Evolutionary conservation across 768 basidiomycete species (phyloP).

Genomic region (Porpolomopsis calyptriformis): DNA sequence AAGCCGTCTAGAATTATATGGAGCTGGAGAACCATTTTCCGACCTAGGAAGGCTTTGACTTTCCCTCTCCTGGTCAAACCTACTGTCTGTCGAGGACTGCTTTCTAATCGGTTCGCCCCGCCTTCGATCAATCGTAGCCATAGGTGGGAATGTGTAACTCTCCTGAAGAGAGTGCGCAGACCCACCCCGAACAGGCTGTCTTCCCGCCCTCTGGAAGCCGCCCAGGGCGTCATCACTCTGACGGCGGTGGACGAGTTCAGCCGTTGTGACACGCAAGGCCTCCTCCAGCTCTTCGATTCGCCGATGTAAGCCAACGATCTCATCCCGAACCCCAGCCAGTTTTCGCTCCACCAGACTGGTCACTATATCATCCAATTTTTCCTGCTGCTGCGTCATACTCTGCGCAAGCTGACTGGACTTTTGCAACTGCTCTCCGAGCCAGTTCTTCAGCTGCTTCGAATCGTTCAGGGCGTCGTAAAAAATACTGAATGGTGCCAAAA

Average conservation of each 20-base stretch:
- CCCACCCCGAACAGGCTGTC: constrained; percentile 30
- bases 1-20: constrained; percentile 39
- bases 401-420: constrained; percentile 48
- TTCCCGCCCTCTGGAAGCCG: constrained; percentile 19
- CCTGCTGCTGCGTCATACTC: constrained; percentile 48
- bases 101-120: constrained; percentile 26
- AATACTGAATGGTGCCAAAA: constrained; percentile 70
- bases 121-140: constrained; percentile 22
- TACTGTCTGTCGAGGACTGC: constrained; percentile 33
- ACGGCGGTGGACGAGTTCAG: constrained; percentile 11
- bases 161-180: constrained; percentile 20
- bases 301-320: constrained; percentile 48
- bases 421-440: constrained; percentile 65
- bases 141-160: constrained; percentile 39
- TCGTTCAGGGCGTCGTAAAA: constrained; percentile 83
- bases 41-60: constrained; percentile 24
- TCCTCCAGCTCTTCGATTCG: constrained; percentile 64
- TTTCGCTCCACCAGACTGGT: constrained; percentile 53
- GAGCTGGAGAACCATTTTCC: constrained; percentile 36
- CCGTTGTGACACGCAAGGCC: constrained; percentile 24
- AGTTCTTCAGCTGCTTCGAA: constrained; percentile 64
- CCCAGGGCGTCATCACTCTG: constrained; percentile 18
- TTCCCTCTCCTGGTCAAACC: constrained; percentile 32
- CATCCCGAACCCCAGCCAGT: constrained; percentile 46
- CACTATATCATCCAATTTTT: constrained; percentile 49